Evolutionary conservation across 768 basidiomycete species (phyloP), one percentile per base, ranked within the genome.

Genomic region (Hysterangium stoloniferum): DNA sequence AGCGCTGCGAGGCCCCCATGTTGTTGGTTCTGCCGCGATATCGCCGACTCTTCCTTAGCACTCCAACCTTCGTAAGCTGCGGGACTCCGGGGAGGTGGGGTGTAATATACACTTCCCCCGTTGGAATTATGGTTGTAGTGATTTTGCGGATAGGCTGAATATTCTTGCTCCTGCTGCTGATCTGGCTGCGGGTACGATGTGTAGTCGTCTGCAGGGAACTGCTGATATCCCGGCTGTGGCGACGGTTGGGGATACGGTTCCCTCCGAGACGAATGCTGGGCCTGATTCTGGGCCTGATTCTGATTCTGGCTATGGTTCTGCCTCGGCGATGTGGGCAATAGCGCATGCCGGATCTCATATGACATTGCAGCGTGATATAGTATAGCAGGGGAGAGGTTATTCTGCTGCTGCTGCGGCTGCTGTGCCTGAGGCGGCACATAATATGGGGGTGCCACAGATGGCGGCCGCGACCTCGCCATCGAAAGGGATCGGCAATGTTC

Each of bases 341-440:
- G 41, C 7, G 49, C 49, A 32, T 51, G 49, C n/a, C 33, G 49
- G 22, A 51, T 51, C 34, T 51, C 49, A 40, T 51, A 51, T 6
- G 49, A 51, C 27, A 51, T 29, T 15, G 49, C 49, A 13, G 49
- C 37, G 22, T 51, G 49, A 32, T 51, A 51, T 6, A 51, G 41
- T 19, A 40, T 31, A 15, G 35, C 38, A 40, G 25, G 36, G 19
- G 49, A 51, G 7, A 51, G 20, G 43, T 41, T 51, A 42, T 36
- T 49, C 34, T 33, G 27, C 15, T 25, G 35, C 12, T 34, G 48
- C 28, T n/a, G 49, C 6, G 29, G 7, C 20, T 12, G 37, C 13
- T 38, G 36, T 49, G 33, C 2, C 22, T 50, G 36, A 20, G 20
- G 11, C 11, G 19, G 19, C 29, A 24, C 24, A 27, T 41, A 51